Conservation (phyloP, 352 stramenopile species). For the Phytophthora hybrid region DNA sequence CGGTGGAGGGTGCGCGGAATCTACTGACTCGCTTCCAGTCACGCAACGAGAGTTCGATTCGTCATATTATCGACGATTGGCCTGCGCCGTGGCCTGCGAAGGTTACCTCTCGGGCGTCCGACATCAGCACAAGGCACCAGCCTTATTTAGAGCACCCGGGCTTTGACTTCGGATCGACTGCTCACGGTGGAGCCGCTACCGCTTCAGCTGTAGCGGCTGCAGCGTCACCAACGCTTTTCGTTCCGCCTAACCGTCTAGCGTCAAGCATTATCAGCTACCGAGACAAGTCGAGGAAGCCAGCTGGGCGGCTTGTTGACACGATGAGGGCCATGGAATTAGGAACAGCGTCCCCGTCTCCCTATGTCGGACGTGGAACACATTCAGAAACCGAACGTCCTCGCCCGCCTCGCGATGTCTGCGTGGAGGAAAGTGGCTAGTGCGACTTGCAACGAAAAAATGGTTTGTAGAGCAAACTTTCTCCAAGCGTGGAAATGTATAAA, state of each 20-base stretch:
- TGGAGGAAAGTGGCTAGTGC: no score
- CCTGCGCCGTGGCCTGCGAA: background rate
- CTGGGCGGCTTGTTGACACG: background rate
- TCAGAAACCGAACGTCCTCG: no score
- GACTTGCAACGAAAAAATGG: no score
- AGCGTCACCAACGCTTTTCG: background rate
- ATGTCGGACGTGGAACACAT: background rate
- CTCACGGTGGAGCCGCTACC: background rate
- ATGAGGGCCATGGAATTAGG: background rate
- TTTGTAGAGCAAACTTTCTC: no score
- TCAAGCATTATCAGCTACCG: background rate
- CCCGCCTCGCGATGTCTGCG: no score
- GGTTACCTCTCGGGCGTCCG: background rate
- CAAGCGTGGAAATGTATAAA: no score
- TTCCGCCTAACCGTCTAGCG: background rate
- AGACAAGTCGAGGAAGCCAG: background rate
- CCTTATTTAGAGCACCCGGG: background rate
- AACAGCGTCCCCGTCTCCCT: background rate
- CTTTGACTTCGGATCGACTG: background rate
- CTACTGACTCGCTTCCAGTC: conserved; percentile 59
- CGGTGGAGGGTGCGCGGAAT: conserved; percentile 58
- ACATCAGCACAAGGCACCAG: background rate
- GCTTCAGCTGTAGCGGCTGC: background rate
- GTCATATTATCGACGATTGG: conserved; percentile 46
- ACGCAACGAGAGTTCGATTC: conserved; percentile 60